These are phyloP conservation scores for Aspergillus candidus DNA, from an alignment of 2,329 filamentous ascomycete genomes.

Conservation along the genomic window DNA sequence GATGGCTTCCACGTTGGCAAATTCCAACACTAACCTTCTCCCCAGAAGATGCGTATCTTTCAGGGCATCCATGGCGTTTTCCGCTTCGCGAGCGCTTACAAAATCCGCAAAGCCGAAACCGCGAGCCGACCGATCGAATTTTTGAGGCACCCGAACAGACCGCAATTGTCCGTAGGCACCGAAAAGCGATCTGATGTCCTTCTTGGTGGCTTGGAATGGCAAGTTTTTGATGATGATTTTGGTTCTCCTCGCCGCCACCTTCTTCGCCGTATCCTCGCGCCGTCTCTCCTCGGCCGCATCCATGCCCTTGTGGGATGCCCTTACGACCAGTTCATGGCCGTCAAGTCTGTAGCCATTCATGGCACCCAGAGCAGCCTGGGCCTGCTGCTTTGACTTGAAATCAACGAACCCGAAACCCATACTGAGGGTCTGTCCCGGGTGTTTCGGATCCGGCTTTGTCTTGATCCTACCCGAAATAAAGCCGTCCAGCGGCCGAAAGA, in stretches of 20 bases:
- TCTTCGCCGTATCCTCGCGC: constrained; percentile 77
- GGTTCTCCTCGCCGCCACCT: constrained; percentile 66
- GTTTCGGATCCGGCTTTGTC: constrained; percentile 89
- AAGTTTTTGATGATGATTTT: constrained; percentile 98
- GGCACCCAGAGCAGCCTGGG: constrained; percentile 69
- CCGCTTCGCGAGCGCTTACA: constrained; percentile 80
- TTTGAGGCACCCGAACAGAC: constrained; percentile 89
- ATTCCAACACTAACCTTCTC: constrained; percentile 82
- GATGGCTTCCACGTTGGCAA: constrained; percentile 78
- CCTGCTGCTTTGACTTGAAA: constrained; percentile 71
- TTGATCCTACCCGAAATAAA: constrained; percentile 88
- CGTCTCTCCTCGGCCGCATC: constrained; percentile 84
- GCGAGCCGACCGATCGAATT: constrained; percentile 80
- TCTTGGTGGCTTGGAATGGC: constrained; percentile 90
- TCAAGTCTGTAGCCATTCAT: constrained; percentile 90
- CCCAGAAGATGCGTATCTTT: constrained; percentile 91
- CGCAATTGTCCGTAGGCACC: constrained; percentile 86
- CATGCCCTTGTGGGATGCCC: constrained; percentile 76
- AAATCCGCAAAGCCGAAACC: constrained; percentile 98
- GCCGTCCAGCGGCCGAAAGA: constrained; percentile 75
- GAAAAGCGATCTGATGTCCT: constrained; percentile 80
- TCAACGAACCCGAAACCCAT: constrained; percentile 98
- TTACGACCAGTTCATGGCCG: constrained; percentile 76
- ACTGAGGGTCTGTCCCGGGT: constrained; percentile 76
- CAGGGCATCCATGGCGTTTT: constrained; percentile 84